These are phyloP conservation scores for Lachnellula hyalina DNA, from an alignment of 2,329 filamentous ascomycete species.

Conservation along the genomic window DNA sequence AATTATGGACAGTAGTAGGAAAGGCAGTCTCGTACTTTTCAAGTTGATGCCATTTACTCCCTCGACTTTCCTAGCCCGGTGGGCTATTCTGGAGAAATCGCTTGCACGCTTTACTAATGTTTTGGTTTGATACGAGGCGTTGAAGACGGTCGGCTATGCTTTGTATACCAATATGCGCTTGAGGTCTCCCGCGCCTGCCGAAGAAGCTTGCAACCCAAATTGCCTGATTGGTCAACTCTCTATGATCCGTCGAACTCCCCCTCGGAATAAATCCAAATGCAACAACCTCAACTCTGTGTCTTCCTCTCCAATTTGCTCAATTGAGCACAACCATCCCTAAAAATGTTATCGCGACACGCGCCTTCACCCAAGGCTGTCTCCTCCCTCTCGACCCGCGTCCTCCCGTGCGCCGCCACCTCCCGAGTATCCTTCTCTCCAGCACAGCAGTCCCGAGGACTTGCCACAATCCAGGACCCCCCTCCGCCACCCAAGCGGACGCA, in stretches of 20 bases:
- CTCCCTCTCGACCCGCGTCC: slow-evolving; percentile 26
- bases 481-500: slow-evolving; percentile 60
- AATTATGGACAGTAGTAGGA: neutral
- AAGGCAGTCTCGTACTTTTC: slow-evolving; percentile 12
- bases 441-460: slow-evolving; percentile 65
- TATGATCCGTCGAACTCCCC: neutral
- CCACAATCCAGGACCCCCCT: slow-evolving; percentile 70
- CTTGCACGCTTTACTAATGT: neutral
- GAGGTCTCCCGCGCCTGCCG: too few relatives aligned
- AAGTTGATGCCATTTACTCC: slow-evolving; percentile 20
- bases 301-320: slow-evolving; percentile 23
- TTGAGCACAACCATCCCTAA: slow-evolving; percentile 31
- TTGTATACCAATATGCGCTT: too few relatives aligned
- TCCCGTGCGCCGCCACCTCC: slow-evolving; percentile 24
- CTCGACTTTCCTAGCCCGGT: neutral
- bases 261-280: neutral
- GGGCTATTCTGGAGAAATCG: neutral
- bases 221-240: neutral
- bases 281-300: slow-evolving; percentile 21
- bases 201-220: neutral
- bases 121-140: neutral
- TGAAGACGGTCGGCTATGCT: neutral
- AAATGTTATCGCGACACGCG: slow-evolving; percentile 34
- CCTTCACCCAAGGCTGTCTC: slow-evolving; percentile 29
- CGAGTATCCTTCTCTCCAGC: slow-evolving; percentile 36